Conservation (phyloP, 176 grass and related monocot genomes). For the maize (Zea mays) region Zm-B73-REFERENCE-NAM-5.0 NC_050103.1:20448001-20448500, state of each 20-base stretch:
- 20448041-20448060: not conserved
- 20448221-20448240: conserved; percentile 99
- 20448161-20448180: conserved; percentile 70
- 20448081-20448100: not conserved
- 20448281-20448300: not conserved
- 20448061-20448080: not conserved
- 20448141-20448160: not conserved
- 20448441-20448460: conserved; percentile 88
- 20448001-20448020: not conserved
- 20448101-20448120: not conserved
- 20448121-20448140: not conserved
- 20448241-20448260: conserved; percentile 91
- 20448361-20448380: not conserved
- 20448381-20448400: not conserved
- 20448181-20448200: conserved; percentile 78
- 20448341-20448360: not conserved
- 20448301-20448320: not conserved
- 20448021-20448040: not conserved
- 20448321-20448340: not conserved
- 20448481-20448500: conserved; percentile 71
- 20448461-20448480: conserved; percentile 74
- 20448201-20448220: conserved; percentile 92
- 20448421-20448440: conserved; percentile 76
- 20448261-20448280: conserved; percentile 53
- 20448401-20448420: conserved; percentile 49